Evolutionary conservation across 192 early-diverging fungal genomes (phyloP).

Genomic region (Pilobolus umbonatus): DNA sequence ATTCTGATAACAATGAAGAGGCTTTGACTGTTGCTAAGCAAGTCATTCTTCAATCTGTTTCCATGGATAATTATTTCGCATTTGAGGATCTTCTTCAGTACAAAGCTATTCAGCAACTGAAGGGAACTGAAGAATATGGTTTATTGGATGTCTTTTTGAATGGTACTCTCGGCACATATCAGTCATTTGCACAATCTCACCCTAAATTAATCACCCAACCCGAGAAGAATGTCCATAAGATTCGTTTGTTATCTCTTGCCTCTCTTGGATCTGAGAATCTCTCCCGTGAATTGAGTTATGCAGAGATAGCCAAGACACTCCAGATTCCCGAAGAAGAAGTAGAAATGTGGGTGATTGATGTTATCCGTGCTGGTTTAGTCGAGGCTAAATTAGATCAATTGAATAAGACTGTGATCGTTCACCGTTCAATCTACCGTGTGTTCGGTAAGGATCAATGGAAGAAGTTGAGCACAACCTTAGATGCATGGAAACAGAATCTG

Average conservation of each 20-base stretch:
- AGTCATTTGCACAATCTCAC: constrained; percentile 55
- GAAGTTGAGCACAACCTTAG: constrained; percentile 59
- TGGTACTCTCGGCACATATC: constrained; percentile 61
- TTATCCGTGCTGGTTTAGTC: constrained; percentile 84
- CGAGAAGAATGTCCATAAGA: constrained; percentile 69
- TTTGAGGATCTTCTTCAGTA: constrained; percentile 74
- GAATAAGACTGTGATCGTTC: constrained; percentile 70
- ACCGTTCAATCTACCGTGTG: constrained; percentile 77
- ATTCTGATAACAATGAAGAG: constrained; percentile 30
- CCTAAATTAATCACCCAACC: constrained; percentile 44
- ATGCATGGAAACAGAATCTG: constrained; percentile 77
- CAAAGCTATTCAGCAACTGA: constrained; percentile 57
- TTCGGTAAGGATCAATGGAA: constrained; percentile 86
- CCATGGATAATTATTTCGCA: constrained; percentile 64
- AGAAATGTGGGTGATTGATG: constrained; percentile 95
- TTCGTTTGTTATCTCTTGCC: constrained; percentile 80
- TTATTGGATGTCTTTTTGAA: constrained; percentile 68
- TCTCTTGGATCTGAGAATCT: constrained; percentile 69
- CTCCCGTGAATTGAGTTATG: constrained; percentile 65
- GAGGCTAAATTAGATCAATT: constrained; percentile 96
- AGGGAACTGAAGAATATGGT: constrained; percentile 52
- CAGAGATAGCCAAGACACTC: constrained; percentile 67
- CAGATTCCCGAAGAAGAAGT: constrained; percentile 76
- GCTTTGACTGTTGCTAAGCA: constrained; percentile 45
- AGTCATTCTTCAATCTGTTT: constrained; percentile 59